These are phyloP conservation scores for Penicillium psychrosexuale DNA, from an alignment of 2,329 filamentous ascomycete genomes.

Conservation along the genomic window DNA sequence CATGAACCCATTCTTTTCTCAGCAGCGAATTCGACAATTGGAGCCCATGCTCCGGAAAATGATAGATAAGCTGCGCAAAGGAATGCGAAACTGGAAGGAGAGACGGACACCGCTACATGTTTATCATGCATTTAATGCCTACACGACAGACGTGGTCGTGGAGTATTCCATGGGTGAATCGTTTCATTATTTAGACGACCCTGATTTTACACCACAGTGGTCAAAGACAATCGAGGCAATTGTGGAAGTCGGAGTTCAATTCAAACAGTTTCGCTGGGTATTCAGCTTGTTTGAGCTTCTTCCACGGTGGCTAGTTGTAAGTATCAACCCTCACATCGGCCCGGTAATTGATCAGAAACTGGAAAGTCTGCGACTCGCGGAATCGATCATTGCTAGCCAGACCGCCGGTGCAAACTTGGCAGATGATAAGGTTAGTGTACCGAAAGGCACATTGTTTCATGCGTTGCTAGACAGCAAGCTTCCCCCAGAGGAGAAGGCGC, in stretches of 20 bases:
- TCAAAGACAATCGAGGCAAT: conserved; percentile 27
- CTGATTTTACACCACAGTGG: conserved; percentile 33
- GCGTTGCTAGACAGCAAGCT: conserved; percentile 35
- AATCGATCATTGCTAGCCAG: conserved; percentile 11
- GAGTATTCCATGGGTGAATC: conserved; percentile 39
- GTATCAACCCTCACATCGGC: conserved; percentile 20
- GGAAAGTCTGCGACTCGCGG: conserved; percentile 11
- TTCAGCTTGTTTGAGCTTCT: conserved; percentile 21
- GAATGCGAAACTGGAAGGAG: conserved; percentile 20
- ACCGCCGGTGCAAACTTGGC: background rate
- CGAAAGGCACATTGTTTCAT: conserved; percentile 20
- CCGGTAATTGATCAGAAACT: conserved; percentile 13
- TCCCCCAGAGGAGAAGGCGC: conserved; percentile 34
- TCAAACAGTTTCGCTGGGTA: conserved; percentile 24
- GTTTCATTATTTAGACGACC: conserved; percentile 32
- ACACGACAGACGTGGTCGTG: conserved; percentile 48
- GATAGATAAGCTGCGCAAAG: conserved; percentile 25
- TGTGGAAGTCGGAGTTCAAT: conserved; percentile 19
- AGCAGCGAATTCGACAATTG: conserved; percentile 24
- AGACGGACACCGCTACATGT: conserved; percentile 19
- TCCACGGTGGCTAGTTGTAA: conserved; percentile 17
- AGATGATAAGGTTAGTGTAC: background rate
- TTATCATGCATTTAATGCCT: conserved; percentile 38
- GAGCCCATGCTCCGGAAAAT: conserved; percentile 24
- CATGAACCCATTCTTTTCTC: conserved; percentile 39